Evolutionary conservation across 2,329 filamentous ascomycete species (phyloP), one percentile per base, ranked within the genome.

Genomic region (Pezicula rhizophila): DNA sequence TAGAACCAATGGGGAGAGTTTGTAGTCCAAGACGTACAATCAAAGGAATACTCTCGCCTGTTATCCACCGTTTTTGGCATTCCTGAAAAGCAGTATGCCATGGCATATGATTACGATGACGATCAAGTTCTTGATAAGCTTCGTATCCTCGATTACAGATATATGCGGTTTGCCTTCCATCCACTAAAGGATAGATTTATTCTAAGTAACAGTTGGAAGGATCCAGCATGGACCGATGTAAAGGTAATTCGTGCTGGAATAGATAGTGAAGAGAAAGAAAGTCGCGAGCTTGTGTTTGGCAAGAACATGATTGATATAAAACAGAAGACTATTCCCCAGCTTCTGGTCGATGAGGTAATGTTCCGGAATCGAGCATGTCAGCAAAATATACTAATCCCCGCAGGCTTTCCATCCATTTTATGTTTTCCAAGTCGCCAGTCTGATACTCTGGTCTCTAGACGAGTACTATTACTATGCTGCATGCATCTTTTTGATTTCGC

Each of bases 401-500:
- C 54, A 89, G 80, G 90, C 89, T 17, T 90, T 99, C 61, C 93
- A 99, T 64, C 95, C 93, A 0, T 99, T 99, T 66, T 99, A 99
- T 66, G 86, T 99, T 48, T 99, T 99, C 64, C 93, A 99, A 68
- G 85, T 97, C 60, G 92, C 91, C 42, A 97, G 93, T 72, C 74
- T 99, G 56, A 69, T 95, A 37, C 79, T 99, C 3, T 99, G 93
- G 93, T 96, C 92, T 8, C 65, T 96, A 57, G 93, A 99, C 63
- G 78, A 95, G 60, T 99, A 99, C 67, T 99, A 96, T 66, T 99
- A 97, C 70, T 99, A 99, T 68, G 93, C 93, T 4, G 78, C 84
- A 14, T 95, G 91, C 65, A 99, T 99, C 59, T 95, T 99, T 60
- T 64, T 92, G 52, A 97, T 99, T 68, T 99, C 95, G 0, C 78